phyloP scores from a whole-genome alignment of 305 asterid genomes.

The Caryopteris hybrid region DNA sequence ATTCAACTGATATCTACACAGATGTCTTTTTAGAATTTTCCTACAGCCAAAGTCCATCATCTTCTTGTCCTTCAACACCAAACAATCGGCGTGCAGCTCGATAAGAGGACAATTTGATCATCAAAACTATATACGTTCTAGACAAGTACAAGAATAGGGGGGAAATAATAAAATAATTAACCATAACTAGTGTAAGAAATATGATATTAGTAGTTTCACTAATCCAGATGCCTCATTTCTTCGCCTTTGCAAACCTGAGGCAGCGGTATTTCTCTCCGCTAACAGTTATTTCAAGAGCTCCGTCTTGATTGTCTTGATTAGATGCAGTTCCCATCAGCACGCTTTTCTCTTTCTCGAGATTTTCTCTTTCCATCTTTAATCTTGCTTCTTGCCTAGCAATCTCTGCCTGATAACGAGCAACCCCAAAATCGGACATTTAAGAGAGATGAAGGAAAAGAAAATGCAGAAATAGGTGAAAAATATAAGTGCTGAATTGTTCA shows the following conservation, averaged over 20 bases:
- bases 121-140: not conserved
- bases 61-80: not conserved
- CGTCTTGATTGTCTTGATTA: conserved; percentile 96
- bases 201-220: not conserved
- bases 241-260: conserved; percentile 94
- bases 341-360: conserved; percentile 96
- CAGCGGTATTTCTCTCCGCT: conserved; percentile 98
- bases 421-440: not conserved
- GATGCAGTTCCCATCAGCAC: conserved; percentile 99
- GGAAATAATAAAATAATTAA: not conserved
- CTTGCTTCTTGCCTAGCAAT: conserved; percentile 96
- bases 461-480: not conserved
- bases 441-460: not conserved
- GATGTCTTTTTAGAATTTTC: not conserved
- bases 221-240: conserved; percentile 48
- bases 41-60: not conserved
- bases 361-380: conserved; percentile 88
- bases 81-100: no score
- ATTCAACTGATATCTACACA: conserved; percentile 5
- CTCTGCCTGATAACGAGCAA: conserved; percentile 59
- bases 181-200: not conserved
- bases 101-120: not conserved
- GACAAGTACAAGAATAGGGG: not conserved
- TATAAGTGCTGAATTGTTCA: not conserved
- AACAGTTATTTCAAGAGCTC: conserved; percentile 96